Evolutionary conservation across 2,329 filamentous ascomycete species (phyloP).

Genomic region (Tolypocladium guangdongense): DNA sequence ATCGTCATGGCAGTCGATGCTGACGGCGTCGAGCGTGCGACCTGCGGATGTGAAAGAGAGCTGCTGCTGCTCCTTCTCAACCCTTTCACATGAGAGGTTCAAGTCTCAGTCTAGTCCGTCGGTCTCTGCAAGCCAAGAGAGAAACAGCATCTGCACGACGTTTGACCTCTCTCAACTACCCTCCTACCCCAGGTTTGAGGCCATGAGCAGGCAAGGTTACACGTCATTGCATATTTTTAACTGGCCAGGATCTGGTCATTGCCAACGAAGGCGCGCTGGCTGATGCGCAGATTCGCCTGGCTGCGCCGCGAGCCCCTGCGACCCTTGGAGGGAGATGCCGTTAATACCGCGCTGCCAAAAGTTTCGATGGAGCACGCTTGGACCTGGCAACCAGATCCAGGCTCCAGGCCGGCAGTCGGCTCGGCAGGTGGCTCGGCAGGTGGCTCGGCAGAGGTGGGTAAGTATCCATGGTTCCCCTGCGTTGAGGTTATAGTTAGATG

Average conservation of each 20-base stretch:
- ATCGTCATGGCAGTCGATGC: conserved; percentile 35
- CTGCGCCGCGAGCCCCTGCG: not conserved
- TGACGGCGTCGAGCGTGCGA: not conserved
- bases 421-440: no score
- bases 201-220: not conserved
- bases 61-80: not conserved
- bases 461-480: no score
- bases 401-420: no score
- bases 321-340: no score
- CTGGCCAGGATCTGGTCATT: not conserved
- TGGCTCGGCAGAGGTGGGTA: no score
- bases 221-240: not conserved
- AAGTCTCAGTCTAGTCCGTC: not conserved
- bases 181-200: not conserved
- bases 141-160: not conserved
- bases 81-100: not conserved
- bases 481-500: no score
- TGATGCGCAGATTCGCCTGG: not conserved
- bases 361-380: not conserved
- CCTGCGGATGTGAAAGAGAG: not conserved
- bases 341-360: not conserved
- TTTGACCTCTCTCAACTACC: not conserved
- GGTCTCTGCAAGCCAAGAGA: not conserved
- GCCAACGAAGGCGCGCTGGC: not conserved
- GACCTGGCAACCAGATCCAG: not conserved